A percentile compares a stretch with the other conserved stretches of the same genome.
Conservation (phyloP, 768 basidiomycete species). For the Russula griseocarnosa region DNA sequence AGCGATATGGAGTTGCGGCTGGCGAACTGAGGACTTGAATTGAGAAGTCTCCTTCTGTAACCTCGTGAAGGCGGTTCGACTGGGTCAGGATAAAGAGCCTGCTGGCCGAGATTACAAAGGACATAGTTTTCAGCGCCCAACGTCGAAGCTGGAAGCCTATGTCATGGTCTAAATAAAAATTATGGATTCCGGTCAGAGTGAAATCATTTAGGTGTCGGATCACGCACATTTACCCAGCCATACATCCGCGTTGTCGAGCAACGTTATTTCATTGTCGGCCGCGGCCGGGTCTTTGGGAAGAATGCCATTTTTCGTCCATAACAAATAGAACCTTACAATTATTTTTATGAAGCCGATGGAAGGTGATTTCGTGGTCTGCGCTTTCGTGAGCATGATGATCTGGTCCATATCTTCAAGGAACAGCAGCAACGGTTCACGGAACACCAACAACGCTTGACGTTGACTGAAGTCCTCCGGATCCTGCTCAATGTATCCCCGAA, state of each 20-base stretch:
- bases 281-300: not conserved
- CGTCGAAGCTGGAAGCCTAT: no score
- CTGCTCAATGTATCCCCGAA: not conserved
- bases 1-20: not conserved
- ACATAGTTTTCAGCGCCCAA: no score
- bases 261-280: not conserved
- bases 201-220: no score
- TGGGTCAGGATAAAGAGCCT: not conserved
- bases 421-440: not conserved
- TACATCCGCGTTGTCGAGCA: not conserved
- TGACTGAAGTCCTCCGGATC: not conserved
- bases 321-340: not conserved
- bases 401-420: not conserved
- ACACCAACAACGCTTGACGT: no score
- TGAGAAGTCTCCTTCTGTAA: not conserved
- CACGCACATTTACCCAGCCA: not conserved
- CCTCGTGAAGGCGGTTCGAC: not conserved
- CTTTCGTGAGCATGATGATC: not conserved
- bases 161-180: no score
- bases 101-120: no score
- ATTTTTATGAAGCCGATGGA: not conserved
- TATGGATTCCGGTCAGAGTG: no score
- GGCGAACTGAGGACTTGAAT: not conserved
- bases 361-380: not conserved
- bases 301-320: not conserved